These are phyloP conservation scores for Neurospora sp. DNA, from an alignment of 2,329 filamentous ascomycete species.

Conservation along the genomic window DNA sequence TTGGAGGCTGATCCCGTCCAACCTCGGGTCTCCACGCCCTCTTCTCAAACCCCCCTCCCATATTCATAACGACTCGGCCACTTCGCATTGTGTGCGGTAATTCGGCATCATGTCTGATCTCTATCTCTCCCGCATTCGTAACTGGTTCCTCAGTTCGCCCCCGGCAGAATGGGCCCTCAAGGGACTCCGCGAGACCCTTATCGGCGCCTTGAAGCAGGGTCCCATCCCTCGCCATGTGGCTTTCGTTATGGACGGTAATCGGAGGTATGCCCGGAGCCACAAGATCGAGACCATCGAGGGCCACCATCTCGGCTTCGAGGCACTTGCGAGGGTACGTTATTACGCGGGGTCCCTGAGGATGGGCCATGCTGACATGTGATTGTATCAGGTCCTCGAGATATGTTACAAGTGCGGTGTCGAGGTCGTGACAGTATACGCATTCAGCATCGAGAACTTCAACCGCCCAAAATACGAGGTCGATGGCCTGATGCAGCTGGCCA, in stretches of 20 bases:
- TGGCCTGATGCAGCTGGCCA: conserved; percentile 94
- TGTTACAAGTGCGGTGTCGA: conserved; percentile 97
- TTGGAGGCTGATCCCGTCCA: neutral
- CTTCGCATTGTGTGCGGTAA: neutral
- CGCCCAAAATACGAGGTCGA: conserved; percentile 94
- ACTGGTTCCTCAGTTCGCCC: conserved; percentile 77
- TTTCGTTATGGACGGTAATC: conserved; percentile 99
- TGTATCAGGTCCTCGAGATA: conserved; percentile 71
- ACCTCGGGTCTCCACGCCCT: neutral
- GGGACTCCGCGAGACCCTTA: conserved; percentile 71
- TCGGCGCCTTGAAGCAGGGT: conserved; percentile 80
- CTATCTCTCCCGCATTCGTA: conserved; percentile 37
- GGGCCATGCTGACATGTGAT: neutral
- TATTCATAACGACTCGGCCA: neutral
- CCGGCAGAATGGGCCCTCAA: conserved; percentile 84
- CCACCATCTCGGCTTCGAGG: conserved; percentile 92
- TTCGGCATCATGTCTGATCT: conserved; percentile 39
- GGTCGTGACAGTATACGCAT: conserved; percentile 95
- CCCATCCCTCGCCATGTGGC: conserved; percentile 91
- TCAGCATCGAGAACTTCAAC: conserved; percentile 99
- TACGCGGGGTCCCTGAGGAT: neutral
- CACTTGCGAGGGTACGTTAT: conserved; percentile 64
- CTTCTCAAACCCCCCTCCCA: neutral
- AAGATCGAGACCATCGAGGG: conserved; percentile 95
- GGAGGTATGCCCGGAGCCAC: conserved; percentile 80